Conservation (phyloP, 2,329 filamentous ascomycete species). For the Alternaria gansuensis region DNA sequence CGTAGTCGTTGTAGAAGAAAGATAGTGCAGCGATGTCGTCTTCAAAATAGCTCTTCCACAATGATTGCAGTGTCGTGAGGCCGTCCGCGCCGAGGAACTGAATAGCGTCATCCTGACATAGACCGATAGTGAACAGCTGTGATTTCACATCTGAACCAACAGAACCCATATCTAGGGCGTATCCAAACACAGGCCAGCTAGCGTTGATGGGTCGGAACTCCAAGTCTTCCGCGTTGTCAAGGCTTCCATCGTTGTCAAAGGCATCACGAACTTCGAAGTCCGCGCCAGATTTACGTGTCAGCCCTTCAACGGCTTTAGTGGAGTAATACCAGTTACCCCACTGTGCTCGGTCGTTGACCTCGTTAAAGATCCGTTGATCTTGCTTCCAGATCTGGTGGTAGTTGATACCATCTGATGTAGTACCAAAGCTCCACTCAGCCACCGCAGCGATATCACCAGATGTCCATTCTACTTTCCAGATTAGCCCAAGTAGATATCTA, state of each 20-base stretch:
- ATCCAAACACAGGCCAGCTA: conserved; percentile 64
- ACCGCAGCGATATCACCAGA: conserved; percentile 67
- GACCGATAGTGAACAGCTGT: conserved; percentile 61
- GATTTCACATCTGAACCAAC: conserved; percentile 51
- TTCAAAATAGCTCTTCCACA: conserved; percentile 61
- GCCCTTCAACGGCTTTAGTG: conserved; percentile 53
- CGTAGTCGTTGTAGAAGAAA: conserved; percentile 62
- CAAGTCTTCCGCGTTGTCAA: conserved; percentile 59
- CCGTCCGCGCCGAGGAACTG: conserved; percentile 59
- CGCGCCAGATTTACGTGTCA: conserved; percentile 60
- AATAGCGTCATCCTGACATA: conserved; percentile 60
- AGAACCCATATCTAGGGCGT: conserved; percentile 60
- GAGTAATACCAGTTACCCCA: conserved; percentile 66
- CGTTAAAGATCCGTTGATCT: conserved; percentile 58
- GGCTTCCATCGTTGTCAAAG: conserved; percentile 57
- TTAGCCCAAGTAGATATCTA: conserved; percentile 15
- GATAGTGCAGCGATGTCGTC: conserved; percentile 56
- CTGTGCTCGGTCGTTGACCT: conserved; percentile 59
- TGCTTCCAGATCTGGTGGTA: conserved; percentile 68
- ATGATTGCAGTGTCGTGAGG: conserved; percentile 53
- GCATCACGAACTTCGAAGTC: conserved; percentile 58
- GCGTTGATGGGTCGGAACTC: conserved; percentile 61
- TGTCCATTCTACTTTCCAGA: conserved; percentile 68
- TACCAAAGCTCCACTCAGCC: conserved; percentile 69
- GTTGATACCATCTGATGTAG: conserved; percentile 53